Base-by-base conservation (phyloP, 2,329 filamentous ascomycete species). In the Fusarium sp. region DNA sequence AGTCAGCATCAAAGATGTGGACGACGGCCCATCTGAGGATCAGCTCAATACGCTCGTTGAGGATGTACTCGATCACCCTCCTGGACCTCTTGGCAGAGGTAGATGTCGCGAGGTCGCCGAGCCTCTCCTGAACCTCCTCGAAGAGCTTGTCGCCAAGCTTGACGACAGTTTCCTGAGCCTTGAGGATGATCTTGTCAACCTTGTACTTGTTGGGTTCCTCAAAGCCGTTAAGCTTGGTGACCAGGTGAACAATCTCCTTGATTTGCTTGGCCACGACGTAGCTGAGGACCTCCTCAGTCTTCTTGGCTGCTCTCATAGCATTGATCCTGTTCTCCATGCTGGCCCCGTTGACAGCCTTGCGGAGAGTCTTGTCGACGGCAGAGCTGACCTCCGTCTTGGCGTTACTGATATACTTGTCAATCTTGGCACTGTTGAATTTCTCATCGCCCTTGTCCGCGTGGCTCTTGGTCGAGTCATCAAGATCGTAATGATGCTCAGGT, bases 11-110 rank as follows among this genome's bases (percentile, higher is more conserved):
- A 15, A 64, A 60, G 28, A 64, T 55, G 15, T 38, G 22, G 25
- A 55, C 34, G 32, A 64, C 26, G n/a, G 60, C 49, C 44, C 56
- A 34, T 34, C 61, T 51, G n/a, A 64, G 13, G 12, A 24, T 11
- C 41, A 52, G 39, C 29, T 63, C 54, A n/a, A 64, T 50, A 13
- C 43, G 9, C 32, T 53, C 25, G 29, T 36, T 48, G n/a, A 64
- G 56, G 22, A 44, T 19, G 40, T 61, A 38, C 29, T 56, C 43
- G 19, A 61, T 31, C 50, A 56, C 44, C 39, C 35, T 19, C 15
- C 50, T 12, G 10, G 39, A 31, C 8, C 51, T 19, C 38, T 46
- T 36, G n/a, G 51, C 25, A 9, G 56, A 25, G 32, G 29, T 12
- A 13, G 43, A 19, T 11, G n/a, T 25, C n/a, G 58, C 49, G 6